Evolutionary conservation across 352 stramenopile species (phyloP).

Genomic region (Globisporangium splendens): DNA sequence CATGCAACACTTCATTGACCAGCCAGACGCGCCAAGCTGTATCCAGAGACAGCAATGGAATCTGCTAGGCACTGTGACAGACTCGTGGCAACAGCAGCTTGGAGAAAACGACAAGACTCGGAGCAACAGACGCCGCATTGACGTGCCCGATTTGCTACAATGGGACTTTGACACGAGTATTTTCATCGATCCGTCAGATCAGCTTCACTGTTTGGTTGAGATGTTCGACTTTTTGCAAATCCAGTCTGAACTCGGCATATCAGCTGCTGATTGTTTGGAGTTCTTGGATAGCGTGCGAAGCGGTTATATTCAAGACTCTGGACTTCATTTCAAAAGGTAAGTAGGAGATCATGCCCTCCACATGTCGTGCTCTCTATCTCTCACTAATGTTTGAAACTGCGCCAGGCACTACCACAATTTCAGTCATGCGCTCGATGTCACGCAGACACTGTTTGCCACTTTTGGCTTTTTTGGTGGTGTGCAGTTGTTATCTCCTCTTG

Average conservation of each 20-base stretch:
- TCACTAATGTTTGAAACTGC: neutral
- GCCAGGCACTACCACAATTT: conserved; percentile 29
- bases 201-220: conserved; percentile 8
- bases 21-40: neutral
- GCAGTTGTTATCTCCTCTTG: conserved; percentile 14
- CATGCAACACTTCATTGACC: too few relatives aligned
- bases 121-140: neutral
- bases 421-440: conserved; percentile 24
- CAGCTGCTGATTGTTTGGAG: conserved; percentile 1
- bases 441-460: conserved; percentile 27
- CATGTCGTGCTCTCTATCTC: neutral
- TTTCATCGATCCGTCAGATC: conserved; percentile 2
- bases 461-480: conserved; percentile 12
- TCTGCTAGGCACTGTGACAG: neutral
- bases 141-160: conserved; percentile 7
- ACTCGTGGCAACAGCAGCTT: neutral
- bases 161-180: conserved; percentile 16
- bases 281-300: conserved; percentile 12
- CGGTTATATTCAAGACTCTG: conserved; percentile 9
- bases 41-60: neutral
- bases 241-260: conserved; percentile 4
- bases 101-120: neutral
- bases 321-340: conserved; percentile 14
- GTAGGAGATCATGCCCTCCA: neutral
- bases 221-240: conserved; percentile 17